Evolutionary conservation across 345 rosid genomes (phyloP).

Genomic region (Hypericum perforatum): DNA sequence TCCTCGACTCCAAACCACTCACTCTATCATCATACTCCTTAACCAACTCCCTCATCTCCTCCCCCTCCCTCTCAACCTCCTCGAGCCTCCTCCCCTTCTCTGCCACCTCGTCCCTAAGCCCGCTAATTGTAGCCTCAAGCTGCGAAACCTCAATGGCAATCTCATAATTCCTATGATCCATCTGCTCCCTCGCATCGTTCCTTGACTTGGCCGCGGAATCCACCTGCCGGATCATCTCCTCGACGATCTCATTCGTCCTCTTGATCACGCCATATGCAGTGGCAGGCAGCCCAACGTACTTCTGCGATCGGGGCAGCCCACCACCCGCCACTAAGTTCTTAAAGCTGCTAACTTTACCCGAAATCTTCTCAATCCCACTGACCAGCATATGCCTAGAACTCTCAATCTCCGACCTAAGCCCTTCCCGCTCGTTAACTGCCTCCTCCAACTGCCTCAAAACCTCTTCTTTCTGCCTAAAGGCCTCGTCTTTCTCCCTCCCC

Average conservation of each 20-base stretch:
- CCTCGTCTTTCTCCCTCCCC: conserved; percentile 3
- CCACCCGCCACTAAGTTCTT: conserved; percentile 68
- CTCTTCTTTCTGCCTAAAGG: conserved; percentile 50
- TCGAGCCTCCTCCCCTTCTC: conserved; percentile 38
- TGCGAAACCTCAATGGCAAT: conserved; percentile 97
- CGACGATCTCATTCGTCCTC: conserved; percentile 89
- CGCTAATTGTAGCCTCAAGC: conserved; percentile 77
- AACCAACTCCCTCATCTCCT: conserved; percentile 41
- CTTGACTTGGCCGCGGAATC: conserved; percentile 53
- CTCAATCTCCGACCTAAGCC: conserved; percentile 63
- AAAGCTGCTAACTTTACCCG: conserved; percentile 64
- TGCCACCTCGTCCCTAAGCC: conserved; percentile 56
- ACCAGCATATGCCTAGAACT: conserved; percentile 78
- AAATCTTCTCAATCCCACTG: conserved; percentile 90
- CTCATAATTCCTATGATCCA: conserved; percentile 92
- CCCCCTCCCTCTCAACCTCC: too few relatives aligned
- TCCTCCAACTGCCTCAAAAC: conserved; percentile 32
- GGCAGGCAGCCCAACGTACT: conserved; percentile 67
- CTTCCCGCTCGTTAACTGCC: conserved; percentile 46
- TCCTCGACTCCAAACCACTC: conserved; percentile 46
- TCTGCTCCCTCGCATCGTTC: conserved; percentile 81
- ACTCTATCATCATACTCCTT: conserved; percentile 68
- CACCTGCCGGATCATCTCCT: conserved; percentile 76
- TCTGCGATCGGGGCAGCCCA: conserved; percentile 63
- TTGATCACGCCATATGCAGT: conserved; percentile 86